phyloP scores from a whole-genome alignment of 768 basidiomycete genomes.

The Termitomyces sp. region DNA sequence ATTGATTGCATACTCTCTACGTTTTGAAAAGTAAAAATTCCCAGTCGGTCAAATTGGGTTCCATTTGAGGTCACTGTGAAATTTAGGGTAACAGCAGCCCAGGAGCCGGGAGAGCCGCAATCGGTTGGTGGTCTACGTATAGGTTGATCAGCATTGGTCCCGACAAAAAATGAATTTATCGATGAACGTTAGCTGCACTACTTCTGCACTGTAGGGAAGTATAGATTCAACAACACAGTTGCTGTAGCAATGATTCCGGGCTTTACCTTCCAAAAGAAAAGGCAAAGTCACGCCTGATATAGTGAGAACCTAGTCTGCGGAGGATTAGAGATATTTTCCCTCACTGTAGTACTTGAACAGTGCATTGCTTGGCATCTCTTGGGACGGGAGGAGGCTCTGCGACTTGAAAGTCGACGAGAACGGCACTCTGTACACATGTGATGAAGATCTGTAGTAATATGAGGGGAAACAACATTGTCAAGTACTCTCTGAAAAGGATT shows the following conservation, averaged over 20 bases:
- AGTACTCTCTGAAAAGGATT: not conserved
- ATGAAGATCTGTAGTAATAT: not conserved
- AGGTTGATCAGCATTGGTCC: not conserved
- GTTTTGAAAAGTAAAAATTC: slow-evolving; percentile 70
- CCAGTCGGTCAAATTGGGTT: slow-evolving; percentile 70
- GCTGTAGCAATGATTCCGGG: not conserved
- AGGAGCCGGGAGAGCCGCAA: slow-evolving; percentile 65
- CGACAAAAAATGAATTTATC: not conserved
- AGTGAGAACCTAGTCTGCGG: not conserved
- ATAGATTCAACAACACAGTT: not conserved
- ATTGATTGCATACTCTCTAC: slow-evolving; percentile 54
- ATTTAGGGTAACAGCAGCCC: slow-evolving; percentile 71
- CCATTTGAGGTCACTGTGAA: slow-evolving; percentile 77
- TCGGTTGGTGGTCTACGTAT: slow-evolving; percentile 57
- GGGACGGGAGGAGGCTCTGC: slow-evolving; percentile 68
- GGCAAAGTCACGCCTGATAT: slow-evolving; percentile 60
- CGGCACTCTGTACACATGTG: slow-evolving; percentile 18
- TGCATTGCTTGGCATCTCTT: slow-evolving; percentile 54
- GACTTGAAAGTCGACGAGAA: slow-evolving; percentile 65
- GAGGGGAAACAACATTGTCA: not conserved
- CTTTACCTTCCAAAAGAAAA: slow-evolving; percentile 60
- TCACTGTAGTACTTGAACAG: slow-evolving; percentile 58
- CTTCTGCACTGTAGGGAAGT: slow-evolving; percentile 45
- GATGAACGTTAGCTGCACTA: slow-evolving; percentile 52
- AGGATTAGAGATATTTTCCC: not conserved